Conservation (phyloP, 2,329 filamentous ascomycete genomes). For the Metarhizium sp. region DNA sequence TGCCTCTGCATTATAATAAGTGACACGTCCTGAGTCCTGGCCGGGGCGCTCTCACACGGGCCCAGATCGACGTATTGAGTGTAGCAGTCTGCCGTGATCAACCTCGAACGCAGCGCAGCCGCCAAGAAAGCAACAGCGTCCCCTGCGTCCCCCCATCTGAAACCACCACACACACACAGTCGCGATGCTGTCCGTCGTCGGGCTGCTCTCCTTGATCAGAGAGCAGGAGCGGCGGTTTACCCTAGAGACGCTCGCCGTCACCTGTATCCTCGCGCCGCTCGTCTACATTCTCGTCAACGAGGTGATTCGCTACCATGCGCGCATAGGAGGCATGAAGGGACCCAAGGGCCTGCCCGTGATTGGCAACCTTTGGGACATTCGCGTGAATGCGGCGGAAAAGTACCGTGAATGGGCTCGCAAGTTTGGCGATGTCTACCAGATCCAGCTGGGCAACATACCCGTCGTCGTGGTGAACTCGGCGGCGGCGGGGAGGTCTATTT, state of each 20-base stretch:
- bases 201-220: not conserved
- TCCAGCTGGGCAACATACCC: conserved; percentile 47
- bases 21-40: too few relatives aligned
- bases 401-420: conserved; percentile 44
- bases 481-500: conserved; percentile 38
- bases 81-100: too few relatives aligned
- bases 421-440: conserved; percentile 43
- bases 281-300: conserved; percentile 40
- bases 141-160: not conserved
- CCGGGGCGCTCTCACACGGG: too few relatives aligned
- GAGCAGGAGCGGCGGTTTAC: not conserved
- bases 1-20: too few relatives aligned
- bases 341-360: conserved; percentile 42
- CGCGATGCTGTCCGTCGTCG: not conserved
- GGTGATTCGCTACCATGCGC: conserved; percentile 31
- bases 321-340: conserved; percentile 36
- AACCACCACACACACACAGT: not conserved
- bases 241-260: conserved; percentile 10
- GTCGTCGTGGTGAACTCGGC: conserved; percentile 47
- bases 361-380: conserved; percentile 46
- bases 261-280: conserved; percentile 21
- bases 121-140: not conserved
- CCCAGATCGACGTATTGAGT: too few relatives aligned
- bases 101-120: too few relatives aligned
- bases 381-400: conserved; percentile 44